Evolutionary conservation across 2,329 filamentous ascomycete genomes (phyloP).

Genomic region (Pseudogymnoascus sp.): DNA sequence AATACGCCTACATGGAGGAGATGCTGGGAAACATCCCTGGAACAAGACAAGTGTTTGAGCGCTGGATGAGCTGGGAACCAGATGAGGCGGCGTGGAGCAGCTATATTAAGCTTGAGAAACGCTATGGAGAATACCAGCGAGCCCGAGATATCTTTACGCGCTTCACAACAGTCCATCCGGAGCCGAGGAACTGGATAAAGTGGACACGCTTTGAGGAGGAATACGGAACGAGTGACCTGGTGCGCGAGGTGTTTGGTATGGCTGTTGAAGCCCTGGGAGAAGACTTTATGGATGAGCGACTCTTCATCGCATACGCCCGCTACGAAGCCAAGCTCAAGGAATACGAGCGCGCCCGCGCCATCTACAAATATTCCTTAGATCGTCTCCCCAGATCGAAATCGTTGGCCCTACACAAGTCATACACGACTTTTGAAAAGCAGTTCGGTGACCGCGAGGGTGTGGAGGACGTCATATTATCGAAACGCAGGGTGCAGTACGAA

Average conservation of each 20-base stretch:
- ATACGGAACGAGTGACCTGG: constrained; percentile 80
- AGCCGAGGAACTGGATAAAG: constrained; percentile 96
- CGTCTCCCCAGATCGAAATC: constrained; percentile 83
- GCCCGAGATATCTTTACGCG: constrained; percentile 84
- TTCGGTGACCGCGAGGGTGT: constrained; percentile 90
- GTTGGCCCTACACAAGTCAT: constrained; percentile 77
- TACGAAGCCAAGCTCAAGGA: constrained; percentile 95
- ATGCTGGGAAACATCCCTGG: constrained; percentile 91
- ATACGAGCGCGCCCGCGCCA: constrained; percentile 84
- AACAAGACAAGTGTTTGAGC: constrained; percentile 87
- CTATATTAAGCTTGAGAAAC: constrained; percentile 95
- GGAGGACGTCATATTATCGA: constrained; percentile 91
- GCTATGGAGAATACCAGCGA: constrained; percentile 84
- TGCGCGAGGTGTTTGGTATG: constrained; percentile 82
- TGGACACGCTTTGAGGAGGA: constrained; percentile 98
- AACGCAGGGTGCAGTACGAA: constrained; percentile 87
- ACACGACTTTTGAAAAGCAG: constrained; percentile 97
- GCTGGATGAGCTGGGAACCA: constrained; percentile 98
- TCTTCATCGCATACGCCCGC: constrained; percentile 92
- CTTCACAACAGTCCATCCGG: constrained; percentile 87
- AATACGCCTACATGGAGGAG: constrained; percentile 98
- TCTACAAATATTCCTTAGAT: constrained; percentile 95
- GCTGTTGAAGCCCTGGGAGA: constrained; percentile 87
- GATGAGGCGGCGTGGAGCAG: constrained; percentile 92
- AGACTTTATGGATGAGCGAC: constrained; percentile 89